Percentiles rank a stretch among this genome's conserved stretches.
Conservation (phyloP, 2,329 filamentous ascomycete genomes). For the Incumbomyces lentus region DNA sequence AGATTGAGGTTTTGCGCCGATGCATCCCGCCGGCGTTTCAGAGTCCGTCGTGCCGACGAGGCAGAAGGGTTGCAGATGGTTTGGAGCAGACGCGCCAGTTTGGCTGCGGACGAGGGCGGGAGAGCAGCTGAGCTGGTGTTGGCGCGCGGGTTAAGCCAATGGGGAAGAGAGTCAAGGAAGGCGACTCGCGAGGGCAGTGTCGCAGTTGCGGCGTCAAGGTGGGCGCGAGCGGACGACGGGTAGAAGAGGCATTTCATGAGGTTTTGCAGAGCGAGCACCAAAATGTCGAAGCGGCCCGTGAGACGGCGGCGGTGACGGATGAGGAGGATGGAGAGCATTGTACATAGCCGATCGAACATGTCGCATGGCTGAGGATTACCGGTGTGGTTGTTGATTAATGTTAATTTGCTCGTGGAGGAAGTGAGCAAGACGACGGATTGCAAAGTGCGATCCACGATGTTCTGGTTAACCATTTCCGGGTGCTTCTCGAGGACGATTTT, state of each 20-base stretch:
- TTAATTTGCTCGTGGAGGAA: conserved; percentile 24
- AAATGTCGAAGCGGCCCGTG: conserved; percentile 50
- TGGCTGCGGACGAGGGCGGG: conserved; percentile 33
- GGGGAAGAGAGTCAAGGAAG: conserved; percentile 16
- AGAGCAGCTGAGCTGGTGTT: conserved; percentile 5
- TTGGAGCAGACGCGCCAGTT: conserved; percentile 47
- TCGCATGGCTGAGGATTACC: conserved; percentile 19
- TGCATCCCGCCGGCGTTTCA: conserved; percentile 16
- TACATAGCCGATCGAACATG: conserved; percentile 46
- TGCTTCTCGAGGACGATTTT: conserved; percentile 31
- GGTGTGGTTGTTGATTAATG: background rate
- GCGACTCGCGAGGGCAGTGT: background rate
- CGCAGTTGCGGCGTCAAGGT: conserved; percentile 1
- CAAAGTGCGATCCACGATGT: conserved; percentile 36
- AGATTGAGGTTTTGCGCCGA: conserved; percentile 24
- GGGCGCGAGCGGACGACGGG: conserved; percentile 26
- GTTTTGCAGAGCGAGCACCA: conserved; percentile 45
- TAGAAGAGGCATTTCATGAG: conserved; percentile 47
- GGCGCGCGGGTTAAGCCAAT: conserved; percentile 13
- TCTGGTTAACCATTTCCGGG: conserved; percentile 33
- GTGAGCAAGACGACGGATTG: conserved; percentile 27
- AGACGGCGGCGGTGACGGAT: conserved; percentile 49
- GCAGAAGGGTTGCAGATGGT: conserved; percentile 52
- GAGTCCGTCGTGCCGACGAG: conserved; percentile 38
- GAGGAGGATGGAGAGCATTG: conserved; percentile 42